These are phyloP conservation scores for Huntiella bhutanensis DNA, from an alignment of 2,329 filamentous ascomycete species.

Conservation along the genomic window DNA sequence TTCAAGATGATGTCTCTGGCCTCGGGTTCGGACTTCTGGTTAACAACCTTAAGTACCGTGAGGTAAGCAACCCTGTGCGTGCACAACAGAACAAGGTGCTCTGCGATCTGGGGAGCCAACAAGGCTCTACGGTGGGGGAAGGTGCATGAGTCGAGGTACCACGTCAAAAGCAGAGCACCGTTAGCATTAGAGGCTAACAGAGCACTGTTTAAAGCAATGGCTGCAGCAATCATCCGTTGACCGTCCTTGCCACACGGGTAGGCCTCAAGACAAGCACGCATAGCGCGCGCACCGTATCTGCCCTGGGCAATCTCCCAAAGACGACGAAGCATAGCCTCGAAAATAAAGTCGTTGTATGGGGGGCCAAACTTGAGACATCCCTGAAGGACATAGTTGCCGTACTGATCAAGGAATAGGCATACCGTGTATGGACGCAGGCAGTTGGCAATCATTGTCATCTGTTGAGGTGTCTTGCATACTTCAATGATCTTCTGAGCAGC, in stretches of 20 bases:
- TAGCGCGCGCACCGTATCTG: constrained; percentile 82
- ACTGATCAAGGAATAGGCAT: constrained; percentile 88
- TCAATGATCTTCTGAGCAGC: constrained; percentile 99
- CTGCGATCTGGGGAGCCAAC: constrained; percentile 75
- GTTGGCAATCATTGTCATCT: constrained; percentile 73
- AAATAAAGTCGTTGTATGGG: constrained; percentile 89
- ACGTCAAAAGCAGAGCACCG: constrained; percentile 80
- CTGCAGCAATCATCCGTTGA: constrained; percentile 81
- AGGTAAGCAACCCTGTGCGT: constrained; percentile 97
- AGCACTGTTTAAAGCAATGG: constrained; percentile 90
- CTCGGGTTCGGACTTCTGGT: constrained; percentile 86
- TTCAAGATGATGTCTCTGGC: constrained; percentile 78
- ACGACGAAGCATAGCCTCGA: constrained; percentile 84
- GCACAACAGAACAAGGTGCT: constrained; percentile 84
- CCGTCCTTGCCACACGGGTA: constrained; percentile 91
- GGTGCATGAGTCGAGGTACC: constrained; percentile 96
- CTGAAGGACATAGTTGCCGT: constrained; percentile 95
- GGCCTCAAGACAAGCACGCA: constrained; percentile 91
- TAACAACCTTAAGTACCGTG: constrained; percentile 94
- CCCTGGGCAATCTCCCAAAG: constrained; percentile 92
- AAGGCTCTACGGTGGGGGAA: constrained; percentile 84
- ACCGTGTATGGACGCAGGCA: constrained; percentile 71
- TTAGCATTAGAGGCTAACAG: constrained; percentile 94
- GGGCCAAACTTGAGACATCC: constrained; percentile 83
- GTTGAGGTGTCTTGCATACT: constrained; percentile 65